phyloP scores from a whole-genome alignment of 768 basidiomycete genomes.

The Rhodotorula diobovata region DNA sequence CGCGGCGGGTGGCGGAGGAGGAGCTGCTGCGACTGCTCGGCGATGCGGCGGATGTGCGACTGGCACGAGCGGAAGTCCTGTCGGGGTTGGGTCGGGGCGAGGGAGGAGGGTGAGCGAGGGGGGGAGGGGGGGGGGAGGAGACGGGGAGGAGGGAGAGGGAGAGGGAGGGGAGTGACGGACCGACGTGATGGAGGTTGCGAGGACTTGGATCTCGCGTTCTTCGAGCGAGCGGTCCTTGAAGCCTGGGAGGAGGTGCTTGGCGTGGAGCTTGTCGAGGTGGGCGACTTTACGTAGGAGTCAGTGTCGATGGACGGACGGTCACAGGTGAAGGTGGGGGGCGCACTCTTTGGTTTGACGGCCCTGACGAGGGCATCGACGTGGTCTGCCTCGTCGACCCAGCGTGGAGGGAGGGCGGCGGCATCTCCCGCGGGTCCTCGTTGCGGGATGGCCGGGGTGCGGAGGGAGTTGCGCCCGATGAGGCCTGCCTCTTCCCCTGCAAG shows the following conservation, averaged over 20 bases:
- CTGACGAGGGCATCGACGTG: conserved; percentile 76
- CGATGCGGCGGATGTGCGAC: conserved; percentile 70
- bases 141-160: background rate
- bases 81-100: background rate
- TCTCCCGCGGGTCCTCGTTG: conserved; percentile 2
- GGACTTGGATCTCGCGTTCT: conserved; percentile 83
- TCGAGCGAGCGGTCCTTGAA: conserved; percentile 92
- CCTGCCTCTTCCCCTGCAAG: conserved; percentile 42
- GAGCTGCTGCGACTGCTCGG: conserved; percentile 45
- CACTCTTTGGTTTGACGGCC: conserved; percentile 71
- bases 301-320: background rate
- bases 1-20: conserved; percentile 55
- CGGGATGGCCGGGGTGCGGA: background rate
- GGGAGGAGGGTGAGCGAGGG: background rate
- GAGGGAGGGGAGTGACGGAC: conserved; percentile 52
- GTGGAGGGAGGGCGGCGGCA: conserved; percentile 17
- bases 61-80: conserved; percentile 63
- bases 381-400: conserved; percentile 69
- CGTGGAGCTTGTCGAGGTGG: conserved; percentile 89
- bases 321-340: conserved; percentile 41
- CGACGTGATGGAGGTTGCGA: conserved; percentile 81
- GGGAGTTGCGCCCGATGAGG: conserved; percentile 21
- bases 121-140: background rate
- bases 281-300: conserved; percentile 56
- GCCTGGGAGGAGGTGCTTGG: conserved; percentile 90